Evolutionary conservation across 225 moss, liverwort and hornwort species (phyloP), one percentile per base, ranked within the genome.

Genomic region (Ulota crispa): DNA sequence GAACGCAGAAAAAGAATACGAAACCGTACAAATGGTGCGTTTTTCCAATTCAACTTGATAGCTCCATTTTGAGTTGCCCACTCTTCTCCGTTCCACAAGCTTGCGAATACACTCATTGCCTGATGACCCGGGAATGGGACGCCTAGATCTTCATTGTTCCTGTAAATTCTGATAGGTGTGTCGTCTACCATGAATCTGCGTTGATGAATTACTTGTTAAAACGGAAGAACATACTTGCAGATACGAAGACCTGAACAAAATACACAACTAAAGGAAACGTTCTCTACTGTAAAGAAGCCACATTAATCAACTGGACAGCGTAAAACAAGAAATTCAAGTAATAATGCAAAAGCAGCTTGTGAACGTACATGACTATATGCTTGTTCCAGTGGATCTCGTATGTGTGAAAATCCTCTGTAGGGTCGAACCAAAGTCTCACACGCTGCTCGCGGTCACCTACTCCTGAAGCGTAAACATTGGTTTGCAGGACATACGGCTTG

Each of bases 21-120:
- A 52, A 53, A 24, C 41, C 87, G 21, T 85, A 85, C 82, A 71
- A 91, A 91, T 11, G 90, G 90, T 70, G 88, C 84, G 74, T 86
- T 86, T n/a, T 74, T 84, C 86, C 88, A 91, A 55, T 91, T 91
- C 72, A 91, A 73, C 70, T 88, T 91, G 59, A 91, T 81, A 9
- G 90, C 90, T 71, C 90, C 90, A 83, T 88, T 88, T 81, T 91
- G 90, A 50, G 90, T 91, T 27, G 90, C 90, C 90, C 90, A 91
- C 11, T 88, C 88, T 63, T 91, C 90, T 26, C 90, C 90, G 31
- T 91, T 91, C 90, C 90, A 91, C 76, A 91, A 82, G 77, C 90
- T 91, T 47, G 84, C 90, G 39, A 91, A 91, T 20, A 91, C 72
- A 74, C 88, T 91, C 90, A 88, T 88, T 8, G 90, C 84, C 82